Evolutionary conservation across 2,329 filamentous ascomycete species (phyloP).

Genomic region (Sporothrix inflata): DNA sequence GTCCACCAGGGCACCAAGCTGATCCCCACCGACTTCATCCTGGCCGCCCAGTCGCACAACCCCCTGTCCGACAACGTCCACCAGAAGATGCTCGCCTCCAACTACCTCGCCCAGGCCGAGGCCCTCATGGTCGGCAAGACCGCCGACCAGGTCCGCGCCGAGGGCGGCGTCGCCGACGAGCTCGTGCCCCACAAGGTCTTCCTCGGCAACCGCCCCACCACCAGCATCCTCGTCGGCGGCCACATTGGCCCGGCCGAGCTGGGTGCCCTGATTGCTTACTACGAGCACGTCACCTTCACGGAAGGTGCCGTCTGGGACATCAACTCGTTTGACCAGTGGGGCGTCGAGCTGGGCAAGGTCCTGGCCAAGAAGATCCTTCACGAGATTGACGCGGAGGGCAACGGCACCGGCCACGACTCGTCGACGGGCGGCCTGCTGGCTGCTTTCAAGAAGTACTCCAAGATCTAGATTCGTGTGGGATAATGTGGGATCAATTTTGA

Average conservation of each 20-base stretch:
- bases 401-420: conserved; percentile 75
- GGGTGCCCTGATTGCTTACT: conserved; percentile 95
- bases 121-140: conserved; percentile 91
- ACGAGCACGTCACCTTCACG: conserved; percentile 97
- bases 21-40: conserved; percentile 96
- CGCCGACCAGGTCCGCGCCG: conserved; percentile 74
- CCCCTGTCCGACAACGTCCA: conserved; percentile 89
- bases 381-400: conserved; percentile 81
- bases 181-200: conserved; percentile 99
- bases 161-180: conserved; percentile 68
- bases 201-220: conserved; percentile 95
- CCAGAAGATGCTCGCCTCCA: conserved; percentile 93
- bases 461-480: conserved; percentile 44
- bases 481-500: too few relatives aligned
- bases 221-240: conserved; percentile 84
- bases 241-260: conserved; percentile 93
- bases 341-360: conserved; percentile 95
- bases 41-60: conserved; percentile 96
- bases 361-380: conserved; percentile 87
- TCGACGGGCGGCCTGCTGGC: conserved; percentile 89
- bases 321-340: conserved; percentile 99
- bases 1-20: conserved; percentile 99
- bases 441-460: conserved; percentile 80
- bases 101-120: conserved; percentile 89
- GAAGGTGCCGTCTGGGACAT: conserved; percentile 99